These are phyloP conservation scores for Alternaria longipes DNA, from an alignment of 2,329 filamentous ascomycete species.

Conservation along the genomic window DNA sequence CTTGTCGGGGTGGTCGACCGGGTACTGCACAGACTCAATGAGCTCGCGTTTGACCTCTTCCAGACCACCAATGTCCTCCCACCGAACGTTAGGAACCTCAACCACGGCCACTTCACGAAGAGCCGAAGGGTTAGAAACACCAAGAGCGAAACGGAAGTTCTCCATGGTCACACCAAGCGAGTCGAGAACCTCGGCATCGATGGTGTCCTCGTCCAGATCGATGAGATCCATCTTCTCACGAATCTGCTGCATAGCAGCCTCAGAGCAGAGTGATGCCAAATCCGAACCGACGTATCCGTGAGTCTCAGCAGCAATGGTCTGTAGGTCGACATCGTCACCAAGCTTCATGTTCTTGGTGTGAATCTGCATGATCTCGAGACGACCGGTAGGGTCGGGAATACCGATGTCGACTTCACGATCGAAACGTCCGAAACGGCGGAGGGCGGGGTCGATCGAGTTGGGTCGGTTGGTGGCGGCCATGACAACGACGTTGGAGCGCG, in stretches of 20 bases:
- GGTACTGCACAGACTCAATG: constrained; percentile 98
- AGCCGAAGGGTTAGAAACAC: constrained; percentile 97
- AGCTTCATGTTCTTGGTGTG: constrained; percentile 99
- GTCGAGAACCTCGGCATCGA: constrained; percentile 97
- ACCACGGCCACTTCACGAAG: constrained; percentile 98
- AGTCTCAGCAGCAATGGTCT: constrained; percentile 95
- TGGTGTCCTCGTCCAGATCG: constrained; percentile 97
- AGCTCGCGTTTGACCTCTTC: constrained; percentile 99
- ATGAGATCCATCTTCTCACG: constrained; percentile 99
- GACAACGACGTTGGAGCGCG: constrained; percentile 96
- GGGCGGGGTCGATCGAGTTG: constrained; percentile 97
- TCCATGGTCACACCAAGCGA: constrained; percentile 99
- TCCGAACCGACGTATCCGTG: constrained; percentile 99
- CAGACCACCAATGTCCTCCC: constrained; percentile 99
- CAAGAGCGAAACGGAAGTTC: constrained; percentile 98
- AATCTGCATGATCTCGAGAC: constrained; percentile 98
- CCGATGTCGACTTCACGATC: constrained; percentile 99
- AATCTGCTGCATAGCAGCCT: constrained; percentile 99
- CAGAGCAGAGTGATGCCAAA: constrained; percentile 96
- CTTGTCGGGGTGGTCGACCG: constrained; percentile 98
- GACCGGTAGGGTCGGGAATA: constrained; percentile 95
- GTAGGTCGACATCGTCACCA: constrained; percentile 92
- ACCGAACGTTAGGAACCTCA: constrained; percentile 98
- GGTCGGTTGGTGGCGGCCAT: constrained; percentile 99
- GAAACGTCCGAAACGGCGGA: constrained; percentile 97